Base-by-base conservation (phyloP, 805 yeast species). In the Hanseniaspora meyeri region DNA sequence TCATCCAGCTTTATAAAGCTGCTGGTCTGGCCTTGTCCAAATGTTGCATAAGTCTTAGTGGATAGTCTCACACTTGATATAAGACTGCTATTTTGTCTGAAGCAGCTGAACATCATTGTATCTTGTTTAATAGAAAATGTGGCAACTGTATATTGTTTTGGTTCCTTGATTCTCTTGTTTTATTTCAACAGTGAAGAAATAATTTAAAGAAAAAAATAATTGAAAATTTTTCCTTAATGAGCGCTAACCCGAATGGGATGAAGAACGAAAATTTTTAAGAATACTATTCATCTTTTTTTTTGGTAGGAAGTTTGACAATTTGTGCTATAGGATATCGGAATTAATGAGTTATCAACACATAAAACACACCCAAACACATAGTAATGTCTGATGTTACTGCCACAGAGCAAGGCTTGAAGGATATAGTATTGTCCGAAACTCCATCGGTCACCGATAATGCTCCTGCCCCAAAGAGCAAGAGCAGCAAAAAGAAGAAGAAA, bases 401-500 rank as follows among this genome's bases (percentile, higher is more conserved):
- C 17, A 24, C 31, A 8, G 31, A 42, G 24, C 31, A 42, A 6
- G 43, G 6, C 14, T 37, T 24, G 38, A 36, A 42, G 45, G 29
- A 42, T 24, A 6, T 12, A 12, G 10, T 5, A 16, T 24, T 42
- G 12, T 42, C 17, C 1, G 48, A 32, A 19, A 36, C 40, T 11
- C 11, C 14, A 36, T 4, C 31, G 8, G 51, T 32, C 32, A 31
- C 11, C 5, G n/a, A 17, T 14, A 12, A 19, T 6, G 20, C 20
- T 32, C 11, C 50, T 34, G 10, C 20, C 40, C 20, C 24, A 14
- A 50, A 16, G 48, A 70, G 71, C 61, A 71, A 74, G 66, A 77
- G 74, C 68, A 77, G 74, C 68, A 81, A 80, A 71, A 81, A 73
- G 70, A 75, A 74, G 68, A 78, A 74, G 72, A 80, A 76, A 72